These are phyloP conservation scores for Microsporum ferrugineum DNA, from an alignment of 2,329 filamentous ascomycete genomes.

Conservation along the genomic window DNA sequence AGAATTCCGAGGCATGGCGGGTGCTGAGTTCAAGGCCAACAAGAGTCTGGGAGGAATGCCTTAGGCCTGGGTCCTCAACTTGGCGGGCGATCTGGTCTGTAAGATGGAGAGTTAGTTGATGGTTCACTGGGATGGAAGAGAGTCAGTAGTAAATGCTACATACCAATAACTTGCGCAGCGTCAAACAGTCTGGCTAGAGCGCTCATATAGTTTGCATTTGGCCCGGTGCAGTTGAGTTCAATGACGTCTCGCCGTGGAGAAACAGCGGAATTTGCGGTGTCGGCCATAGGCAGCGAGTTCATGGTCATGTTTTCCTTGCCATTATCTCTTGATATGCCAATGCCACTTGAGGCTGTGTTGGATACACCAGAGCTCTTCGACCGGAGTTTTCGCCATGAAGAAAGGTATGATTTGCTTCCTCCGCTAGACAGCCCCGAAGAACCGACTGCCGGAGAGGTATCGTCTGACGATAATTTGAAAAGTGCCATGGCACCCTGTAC, in stretches of 20 bases:
- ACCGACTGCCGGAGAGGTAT: constrained; percentile 13
- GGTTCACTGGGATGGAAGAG: not conserved
- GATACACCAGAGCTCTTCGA: constrained; percentile 71
- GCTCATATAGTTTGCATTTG: constrained; percentile 82
- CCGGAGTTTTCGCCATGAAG: constrained; percentile 80
- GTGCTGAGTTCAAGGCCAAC: constrained; percentile 90
- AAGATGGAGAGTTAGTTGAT: not conserved
- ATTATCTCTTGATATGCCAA: constrained; percentile 30
- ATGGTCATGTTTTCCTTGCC: constrained; percentile 54
- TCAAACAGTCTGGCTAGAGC: constrained; percentile 85
- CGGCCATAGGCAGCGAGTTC: constrained; percentile 67
- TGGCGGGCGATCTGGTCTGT: constrained; percentile 90
- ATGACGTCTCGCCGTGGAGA: constrained; percentile 60
- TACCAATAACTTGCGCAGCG: constrained; percentile 84
- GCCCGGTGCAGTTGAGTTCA: constrained; percentile 63
- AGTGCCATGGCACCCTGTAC: constrained; percentile 60
- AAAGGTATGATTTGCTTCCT: constrained; percentile 60
- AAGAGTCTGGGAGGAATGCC: constrained; percentile 84
- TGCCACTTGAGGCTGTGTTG: constrained; percentile 11
- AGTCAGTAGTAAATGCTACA: constrained; percentile 25
- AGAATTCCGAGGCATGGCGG: constrained; percentile 91
- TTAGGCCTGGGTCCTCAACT: constrained; percentile 86
- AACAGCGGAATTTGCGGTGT: constrained; percentile 43
- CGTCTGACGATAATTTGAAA: constrained; percentile 45
- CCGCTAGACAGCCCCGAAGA: constrained; percentile 43